These are phyloP conservation scores for Barbatosphaeria neglecta DNA, from an alignment of 495 filamentous ascomycete species.

Conservation along the genomic window DNA sequence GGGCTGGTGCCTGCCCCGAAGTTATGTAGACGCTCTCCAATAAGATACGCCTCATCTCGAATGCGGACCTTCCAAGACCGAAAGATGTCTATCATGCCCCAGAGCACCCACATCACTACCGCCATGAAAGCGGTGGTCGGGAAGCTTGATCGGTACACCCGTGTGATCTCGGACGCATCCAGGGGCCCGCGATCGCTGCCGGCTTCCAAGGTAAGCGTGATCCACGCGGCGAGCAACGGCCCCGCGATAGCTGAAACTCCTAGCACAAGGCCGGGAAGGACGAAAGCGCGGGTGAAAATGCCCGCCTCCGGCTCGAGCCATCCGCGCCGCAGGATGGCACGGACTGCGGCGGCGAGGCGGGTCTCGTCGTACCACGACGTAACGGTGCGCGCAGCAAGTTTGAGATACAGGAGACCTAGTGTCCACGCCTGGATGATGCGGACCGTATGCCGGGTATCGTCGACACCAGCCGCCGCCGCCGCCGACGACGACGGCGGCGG, in stretches of 20 bases:
- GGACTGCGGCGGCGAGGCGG: constrained; percentile 59
- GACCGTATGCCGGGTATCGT: constrained; percentile 54
- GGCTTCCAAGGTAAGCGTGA: constrained; percentile 16
- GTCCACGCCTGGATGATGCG: constrained; percentile 92
- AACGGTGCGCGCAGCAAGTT: constrained; percentile 64
- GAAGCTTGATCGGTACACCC: constrained; percentile 64
- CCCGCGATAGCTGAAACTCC: constrained; percentile 45
- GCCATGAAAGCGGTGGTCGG: constrained; percentile 44
- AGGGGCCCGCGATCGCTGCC: constrained; percentile 10
- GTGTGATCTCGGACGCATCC: constrained; percentile 8
- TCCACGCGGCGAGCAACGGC: constrained; percentile 33
- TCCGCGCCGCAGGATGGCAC: constrained; percentile 62
- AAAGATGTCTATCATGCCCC: constrained; percentile 49
- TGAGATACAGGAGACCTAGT: constrained; percentile 81
- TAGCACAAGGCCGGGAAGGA: constrained; percentile 56
- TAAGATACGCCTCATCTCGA: constrained; percentile 88
- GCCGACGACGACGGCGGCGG: neutral
- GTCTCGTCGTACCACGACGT: constrained; percentile 49
- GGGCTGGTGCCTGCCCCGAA: constrained; percentile 50
- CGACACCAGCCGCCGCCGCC: neutral
- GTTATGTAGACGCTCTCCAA: constrained; percentile 88
- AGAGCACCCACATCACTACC: constrained; percentile 15
- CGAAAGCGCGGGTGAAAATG: constrained; percentile 70
- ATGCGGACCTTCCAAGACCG: constrained; percentile 72
- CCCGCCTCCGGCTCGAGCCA: constrained; percentile 70